A percentile compares a stretch with the other conserved stretches of the same genome.
phyloP scores from a whole-genome alignment of 345 rosid species.

The Kernera saxatilis region DNA sequence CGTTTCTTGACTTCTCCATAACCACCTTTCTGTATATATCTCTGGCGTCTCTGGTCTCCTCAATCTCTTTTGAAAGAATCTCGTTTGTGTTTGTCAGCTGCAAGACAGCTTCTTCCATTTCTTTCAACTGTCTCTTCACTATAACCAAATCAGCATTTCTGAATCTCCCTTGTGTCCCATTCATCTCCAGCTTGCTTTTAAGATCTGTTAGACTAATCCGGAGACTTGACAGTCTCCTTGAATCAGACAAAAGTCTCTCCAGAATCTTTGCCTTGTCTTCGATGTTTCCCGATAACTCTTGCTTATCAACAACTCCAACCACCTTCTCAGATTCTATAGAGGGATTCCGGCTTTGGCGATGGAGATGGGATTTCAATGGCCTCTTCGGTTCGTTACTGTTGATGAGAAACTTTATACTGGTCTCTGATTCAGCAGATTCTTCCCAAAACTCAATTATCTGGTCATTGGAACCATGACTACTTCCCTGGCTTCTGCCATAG shows the following conservation, averaged over 20 bases:
- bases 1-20: constrained; percentile 53
- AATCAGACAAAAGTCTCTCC: constrained; percentile 69
- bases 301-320: constrained; percentile 53
- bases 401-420: constrained; percentile 10
- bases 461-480: constrained; percentile 30
- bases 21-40: constrained; percentile 34
- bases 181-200: constrained; percentile 54
- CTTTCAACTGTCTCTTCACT: constrained; percentile 59
- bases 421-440: constrained; percentile 40
- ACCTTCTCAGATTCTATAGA: constrained; percentile 55
- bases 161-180: constrained; percentile 47
- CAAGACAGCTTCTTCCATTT: constrained; percentile 54
- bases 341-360: constrained; percentile 21
- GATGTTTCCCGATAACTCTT: constrained; percentile 45
- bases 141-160: constrained; percentile 45
- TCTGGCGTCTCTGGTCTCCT: constrained; percentile 38
- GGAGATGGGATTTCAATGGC: background rate
- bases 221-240: constrained; percentile 57
- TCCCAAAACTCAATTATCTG: constrained; percentile 54
- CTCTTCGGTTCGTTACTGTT: background rate
- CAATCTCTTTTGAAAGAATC: constrained; percentile 44
- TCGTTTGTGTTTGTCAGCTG: constrained; percentile 52
- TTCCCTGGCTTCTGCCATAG: constrained; percentile 41
- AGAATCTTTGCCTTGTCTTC: constrained; percentile 50
- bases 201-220: constrained; percentile 52